Percentiles rank a stretch among this genome's conserved stretches.
Evolutionary conservation across 2,329 filamentous ascomycete genomes (phyloP).

Genomic region (Laburnicola sp.): DNA sequence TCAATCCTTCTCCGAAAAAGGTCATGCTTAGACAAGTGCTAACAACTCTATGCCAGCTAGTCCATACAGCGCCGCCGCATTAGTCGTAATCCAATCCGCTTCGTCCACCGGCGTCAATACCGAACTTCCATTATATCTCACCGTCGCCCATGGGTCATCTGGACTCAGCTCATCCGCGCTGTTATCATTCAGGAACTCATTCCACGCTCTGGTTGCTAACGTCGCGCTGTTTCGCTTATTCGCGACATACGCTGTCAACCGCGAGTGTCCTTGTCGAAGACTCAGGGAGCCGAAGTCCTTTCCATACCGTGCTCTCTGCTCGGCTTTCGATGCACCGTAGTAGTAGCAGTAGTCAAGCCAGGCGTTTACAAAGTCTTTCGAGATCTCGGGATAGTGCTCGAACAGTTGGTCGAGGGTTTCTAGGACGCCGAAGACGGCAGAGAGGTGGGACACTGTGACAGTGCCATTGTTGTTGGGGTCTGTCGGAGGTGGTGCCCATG

Average conservation of each 20-base stretch:
- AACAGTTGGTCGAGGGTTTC: conserved; percentile 62
- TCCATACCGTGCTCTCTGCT: conserved; percentile 60
- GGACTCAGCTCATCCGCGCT: conserved; percentile 37
- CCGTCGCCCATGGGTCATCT: conserved; percentile 52
- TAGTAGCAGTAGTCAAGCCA: conserved; percentile 66
- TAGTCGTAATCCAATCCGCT: conserved; percentile 61
- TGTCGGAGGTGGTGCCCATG: conserved; percentile 56
- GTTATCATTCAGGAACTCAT: conserved; percentile 54
- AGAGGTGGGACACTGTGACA: conserved; percentile 59
- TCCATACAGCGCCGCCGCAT: conserved; percentile 61
- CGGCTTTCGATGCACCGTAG: conserved; percentile 54
- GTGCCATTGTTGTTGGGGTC: conserved; percentile 58
- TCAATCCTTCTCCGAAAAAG: too few species aligned
- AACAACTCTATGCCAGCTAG: conserved; percentile 61
- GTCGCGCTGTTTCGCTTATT: conserved; percentile 50
- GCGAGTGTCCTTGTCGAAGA: conserved; percentile 61
- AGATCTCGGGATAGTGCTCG: conserved; percentile 54
- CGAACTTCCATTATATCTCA: conserved; percentile 48
- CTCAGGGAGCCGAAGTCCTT: conserved; percentile 50
- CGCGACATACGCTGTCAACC: conserved; percentile 60
- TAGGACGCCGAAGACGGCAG: conserved; percentile 61
- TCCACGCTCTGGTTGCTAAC: conserved; percentile 58
- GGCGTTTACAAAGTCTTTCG: conserved; percentile 55
- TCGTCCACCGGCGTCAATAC: conserved; percentile 57
- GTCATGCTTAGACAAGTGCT: conserved; percentile 37